A percentile compares a stretch with the other conserved stretches of the same genome.
These are phyloP conservation scores for Penicillium sp. DNA, from an alignment of 2,329 filamentous ascomycete genomes.

Conservation along the genomic window DNA sequence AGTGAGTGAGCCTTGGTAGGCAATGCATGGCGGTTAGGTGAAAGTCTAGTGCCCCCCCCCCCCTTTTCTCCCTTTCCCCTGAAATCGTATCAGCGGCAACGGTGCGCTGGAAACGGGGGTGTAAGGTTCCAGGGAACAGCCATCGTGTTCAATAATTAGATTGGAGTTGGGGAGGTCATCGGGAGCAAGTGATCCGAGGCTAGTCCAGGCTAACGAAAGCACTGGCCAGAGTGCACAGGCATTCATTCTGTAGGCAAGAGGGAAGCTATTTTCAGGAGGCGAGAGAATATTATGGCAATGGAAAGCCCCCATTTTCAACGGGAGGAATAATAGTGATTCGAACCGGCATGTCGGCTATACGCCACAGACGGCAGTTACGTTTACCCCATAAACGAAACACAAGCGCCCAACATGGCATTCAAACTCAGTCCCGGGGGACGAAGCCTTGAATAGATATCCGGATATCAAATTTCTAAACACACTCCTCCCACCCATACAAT, in stretches of 20 bases:
- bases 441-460: not conserved
- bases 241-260: not conserved
- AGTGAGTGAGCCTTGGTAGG: no score
- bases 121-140: not conserved
- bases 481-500: no score
- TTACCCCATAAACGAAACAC: not conserved
- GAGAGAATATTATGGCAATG: not conserved
- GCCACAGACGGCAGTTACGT: not conserved
- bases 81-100: not conserved
- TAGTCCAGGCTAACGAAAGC: slow-evolving; percentile 15
- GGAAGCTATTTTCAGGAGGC: not conserved
- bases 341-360: not conserved
- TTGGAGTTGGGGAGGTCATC: not conserved
- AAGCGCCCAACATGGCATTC: not conserved
- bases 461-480: no score
- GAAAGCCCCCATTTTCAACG: not conserved
- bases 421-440: no score
- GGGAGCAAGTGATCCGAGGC: slow-evolving; percentile 13
- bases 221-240: not conserved
- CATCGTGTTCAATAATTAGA: not conserved
- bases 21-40: no score
- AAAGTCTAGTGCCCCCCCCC: not conserved
- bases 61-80: not conserved
- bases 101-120: not conserved
- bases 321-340: no score